A percentile compares a stretch with the other conserved stretches of the same genome.
phyloP scores from a whole-genome alignment of 2,329 filamentous ascomycete genomes.

The Blastomyces parvus region DNA sequence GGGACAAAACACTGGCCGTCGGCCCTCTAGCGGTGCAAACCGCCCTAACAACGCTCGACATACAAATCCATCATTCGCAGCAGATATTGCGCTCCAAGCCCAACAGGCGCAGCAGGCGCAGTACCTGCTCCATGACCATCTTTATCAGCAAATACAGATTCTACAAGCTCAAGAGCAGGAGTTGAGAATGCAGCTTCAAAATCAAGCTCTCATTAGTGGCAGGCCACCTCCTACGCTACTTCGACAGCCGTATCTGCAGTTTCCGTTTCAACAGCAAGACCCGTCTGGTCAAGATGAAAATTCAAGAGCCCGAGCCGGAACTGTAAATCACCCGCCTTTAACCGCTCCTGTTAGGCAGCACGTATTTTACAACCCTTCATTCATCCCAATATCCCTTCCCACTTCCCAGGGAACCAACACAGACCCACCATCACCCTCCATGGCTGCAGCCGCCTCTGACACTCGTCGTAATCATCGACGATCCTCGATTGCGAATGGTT shows the following conservation, averaged over 20 bases:
- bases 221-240: constrained; percentile 32
- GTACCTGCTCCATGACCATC: constrained; percentile 40
- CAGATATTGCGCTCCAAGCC: constrained; percentile 16
- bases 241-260: constrained; percentile 33
- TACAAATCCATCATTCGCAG: constrained; percentile 32
- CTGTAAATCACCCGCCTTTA: constrained; percentile 29
- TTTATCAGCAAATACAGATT: constrained; percentile 42
- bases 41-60: constrained; percentile 32
- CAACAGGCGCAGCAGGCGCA: constrained; percentile 39
- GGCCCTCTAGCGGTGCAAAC: constrained; percentile 49
- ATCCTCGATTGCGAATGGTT: constrained; percentile 36
- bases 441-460: constrained; percentile 32
- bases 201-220: constrained; percentile 36
- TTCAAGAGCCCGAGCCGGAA: constrained; percentile 30
- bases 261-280: constrained; percentile 30
- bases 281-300: constrained; percentile 28
- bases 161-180: constrained; percentile 44
- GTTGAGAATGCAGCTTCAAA: constrained; percentile 39
- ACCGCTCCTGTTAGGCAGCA: constrained; percentile 27
- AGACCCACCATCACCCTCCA: constrained; percentile 40
- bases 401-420: constrained; percentile 33
- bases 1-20: constrained; percentile 38
- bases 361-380: constrained; percentile 28
- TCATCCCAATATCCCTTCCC: constrained; percentile 30
- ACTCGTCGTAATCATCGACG: constrained; percentile 37